Evolutionary conservation across 768 basidiomycete species (phyloP).

Genomic region (Boletus vinaceobasis): DNA sequence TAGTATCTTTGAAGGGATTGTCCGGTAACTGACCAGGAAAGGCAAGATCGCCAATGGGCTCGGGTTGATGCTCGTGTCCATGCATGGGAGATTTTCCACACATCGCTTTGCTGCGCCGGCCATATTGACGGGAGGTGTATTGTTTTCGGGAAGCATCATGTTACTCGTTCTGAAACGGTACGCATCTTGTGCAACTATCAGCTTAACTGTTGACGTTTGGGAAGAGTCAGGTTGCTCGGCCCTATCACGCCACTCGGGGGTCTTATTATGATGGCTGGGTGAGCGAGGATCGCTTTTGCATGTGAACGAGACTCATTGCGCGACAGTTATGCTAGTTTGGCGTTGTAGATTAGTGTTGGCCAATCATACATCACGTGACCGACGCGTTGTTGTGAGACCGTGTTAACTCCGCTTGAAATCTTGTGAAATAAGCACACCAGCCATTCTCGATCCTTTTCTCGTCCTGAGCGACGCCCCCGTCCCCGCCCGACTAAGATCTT

Average conservation of each 20-base stretch:
- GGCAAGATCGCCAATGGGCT: constrained; percentile 67
- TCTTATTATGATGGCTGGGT: constrained; percentile 65
- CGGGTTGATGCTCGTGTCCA: constrained; percentile 56
- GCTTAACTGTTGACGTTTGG: constrained; percentile 1
- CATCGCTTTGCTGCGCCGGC: constrained; percentile 69
- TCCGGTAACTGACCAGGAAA: constrained; percentile 7
- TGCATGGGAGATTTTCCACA: constrained; percentile 56
- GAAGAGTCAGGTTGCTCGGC: constrained; percentile 50
- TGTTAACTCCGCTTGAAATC: constrained; percentile 46
- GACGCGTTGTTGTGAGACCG: constrained; percentile 36
- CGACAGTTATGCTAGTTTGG: constrained; percentile 51
- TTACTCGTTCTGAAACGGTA: constrained; percentile 49
- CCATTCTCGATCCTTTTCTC: constrained; percentile 14
- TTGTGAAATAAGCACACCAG: constrained; percentile 22
- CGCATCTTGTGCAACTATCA: constrained; percentile 3
- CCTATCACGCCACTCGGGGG: constrained; percentile 70
- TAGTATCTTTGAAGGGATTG: neutral
- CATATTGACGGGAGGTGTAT: constrained; percentile 49
- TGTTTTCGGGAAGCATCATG: constrained; percentile 67
- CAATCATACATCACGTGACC: constrained; percentile 36
- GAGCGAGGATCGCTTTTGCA: constrained; percentile 21
- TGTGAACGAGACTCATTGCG: constrained; percentile 3
- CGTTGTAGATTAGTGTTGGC: constrained; percentile 34
- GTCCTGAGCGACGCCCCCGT: constrained; percentile 10
- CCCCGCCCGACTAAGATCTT: neutral